Evolutionary conservation across 306 rosid species (phyloP), one percentile per base, ranked within the genome.

Genomic region (Cucurbita maxima): DNA sequence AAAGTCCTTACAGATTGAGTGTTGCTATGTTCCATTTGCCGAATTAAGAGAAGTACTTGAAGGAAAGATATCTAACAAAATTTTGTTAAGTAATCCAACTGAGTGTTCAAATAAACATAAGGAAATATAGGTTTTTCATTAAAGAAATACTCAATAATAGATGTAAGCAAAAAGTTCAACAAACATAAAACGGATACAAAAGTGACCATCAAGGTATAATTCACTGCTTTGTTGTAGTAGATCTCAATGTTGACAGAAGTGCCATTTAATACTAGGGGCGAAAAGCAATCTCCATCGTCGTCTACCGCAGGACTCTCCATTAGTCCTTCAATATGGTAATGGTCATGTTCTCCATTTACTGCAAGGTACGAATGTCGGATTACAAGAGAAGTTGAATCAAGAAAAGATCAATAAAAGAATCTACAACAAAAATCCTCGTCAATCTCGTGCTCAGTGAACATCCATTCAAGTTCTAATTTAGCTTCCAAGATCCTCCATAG

Each of bases 11-110:
- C 97, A 25, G 97, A 94, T 75, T 91, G 99, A 75, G 99, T 94
- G 85, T 88, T 94, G 86, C 99, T 84, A 82, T 94, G 99, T 84
- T 91, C 99, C 99, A 94, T 94, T 83, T 94, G 97, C 79, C 99
- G 91, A 84, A 94, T 91, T 80, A 94, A 79, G 58, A 94, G 86
- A 79, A 94, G 96, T 86, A 94, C 96, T 91, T 94, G 99, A 86
- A 94, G 86, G 85, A 94, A 94, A 16, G 98, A 94, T 79, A 89
- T 78, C 98, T 94, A 86, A 72, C 72, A 76, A 75, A 79, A 60
- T 30, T 76, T 75, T 18, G 69, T 85, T 83, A 89, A 90, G 97
- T 91, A 81, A 81, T 74, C 41, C 82, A 77, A 54, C 60, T 3
- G 16, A 68, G 43, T 75, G 15, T 60, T 44, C 34, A 79, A 64